A percentile compares a stretch with the other conserved stretches of the same genome.
phyloP scores from a whole-genome alignment of 257 asterid genomes.

The Fraxinus quadrangulata region DNA sequence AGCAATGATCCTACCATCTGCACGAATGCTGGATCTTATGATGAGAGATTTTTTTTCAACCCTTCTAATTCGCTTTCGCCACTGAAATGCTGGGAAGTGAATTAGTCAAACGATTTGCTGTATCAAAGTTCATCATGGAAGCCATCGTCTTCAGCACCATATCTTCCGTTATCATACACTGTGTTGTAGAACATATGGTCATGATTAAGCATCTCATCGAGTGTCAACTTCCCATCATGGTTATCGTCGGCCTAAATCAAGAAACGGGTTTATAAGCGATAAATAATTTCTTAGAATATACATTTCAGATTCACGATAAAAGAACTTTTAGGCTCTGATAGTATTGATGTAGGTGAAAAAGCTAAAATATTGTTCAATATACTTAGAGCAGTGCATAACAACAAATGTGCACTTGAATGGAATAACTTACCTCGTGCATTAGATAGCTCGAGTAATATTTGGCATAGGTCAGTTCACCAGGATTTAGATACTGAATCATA shows the following conservation, averaged over 20 bases:
- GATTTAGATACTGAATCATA: slow-evolving; percentile 27
- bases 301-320: neutral
- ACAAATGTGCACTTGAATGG: neutral
- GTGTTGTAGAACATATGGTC: slow-evolving; percentile 30
- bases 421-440: slow-evolving; percentile 27
- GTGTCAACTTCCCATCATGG: slow-evolving; percentile 31
- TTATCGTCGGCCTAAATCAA: slow-evolving; percentile 37
- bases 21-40: neutral
- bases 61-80: neutral
- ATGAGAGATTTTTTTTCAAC: neutral
- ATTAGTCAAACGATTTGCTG: neutral
- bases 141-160: neutral
- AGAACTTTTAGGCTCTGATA: neutral
- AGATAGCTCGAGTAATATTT: slow-evolving; percentile 29
- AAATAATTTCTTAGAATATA: too few relatives aligned
- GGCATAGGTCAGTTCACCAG: slow-evolving; percentile 38
- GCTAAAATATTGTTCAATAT: neutral
- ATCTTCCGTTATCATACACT: slow-evolving; percentile 20
- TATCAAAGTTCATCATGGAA: slow-evolving; percentile 36
- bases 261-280: neutral
- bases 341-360: neutral
- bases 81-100: neutral
- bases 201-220: slow-evolving; percentile 36
- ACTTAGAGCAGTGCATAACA: neutral
- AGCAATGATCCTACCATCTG: neutral